A percentile compares a stretch with the other conserved stretches of the same genome.
These are phyloP conservation scores for Solanum rostratum DNA, from an alignment of 257 asterid genomes.

Conservation along the genomic window DNA sequence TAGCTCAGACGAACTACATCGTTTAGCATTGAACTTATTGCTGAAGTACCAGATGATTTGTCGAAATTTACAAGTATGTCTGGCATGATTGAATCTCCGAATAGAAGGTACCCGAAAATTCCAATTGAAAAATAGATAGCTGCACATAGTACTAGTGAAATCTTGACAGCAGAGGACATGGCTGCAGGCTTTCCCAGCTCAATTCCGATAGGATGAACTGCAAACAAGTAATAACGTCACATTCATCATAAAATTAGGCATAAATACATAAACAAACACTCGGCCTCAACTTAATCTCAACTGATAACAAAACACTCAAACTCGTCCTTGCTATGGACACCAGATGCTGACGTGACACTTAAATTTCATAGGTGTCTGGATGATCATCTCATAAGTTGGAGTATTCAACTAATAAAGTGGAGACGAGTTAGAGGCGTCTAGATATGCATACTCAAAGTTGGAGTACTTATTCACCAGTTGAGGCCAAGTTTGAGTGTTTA, in stretches of 20 bases:
- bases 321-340: background rate
- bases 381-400: background rate
- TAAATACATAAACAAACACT: background rate
- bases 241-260: background rate
- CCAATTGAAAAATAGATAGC: conserved; percentile 66
- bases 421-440: background rate
- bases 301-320: background rate
- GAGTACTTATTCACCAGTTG: background rate
- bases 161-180: conserved; percentile 63
- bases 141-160: conserved; percentile 68
- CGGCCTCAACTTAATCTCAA: background rate
- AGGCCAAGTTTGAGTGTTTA: background rate
- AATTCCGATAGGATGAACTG: conserved; percentile 85
- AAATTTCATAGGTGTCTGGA: background rate
- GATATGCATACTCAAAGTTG: background rate
- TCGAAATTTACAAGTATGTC: conserved; percentile 91
- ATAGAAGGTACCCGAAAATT: conserved; percentile 79
- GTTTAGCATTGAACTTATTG: conserved; percentile 34
- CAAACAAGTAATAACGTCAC: background rate
- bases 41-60: conserved; percentile 34
- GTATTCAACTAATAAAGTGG: background rate
- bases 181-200: conserved; percentile 71
- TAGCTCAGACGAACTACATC: conserved; percentile 68
- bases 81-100: conserved; percentile 81
- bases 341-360: background rate